phyloP scores from a whole-genome alignment of 306 rosid species.

The Oemleria cerasiformis region DNA sequence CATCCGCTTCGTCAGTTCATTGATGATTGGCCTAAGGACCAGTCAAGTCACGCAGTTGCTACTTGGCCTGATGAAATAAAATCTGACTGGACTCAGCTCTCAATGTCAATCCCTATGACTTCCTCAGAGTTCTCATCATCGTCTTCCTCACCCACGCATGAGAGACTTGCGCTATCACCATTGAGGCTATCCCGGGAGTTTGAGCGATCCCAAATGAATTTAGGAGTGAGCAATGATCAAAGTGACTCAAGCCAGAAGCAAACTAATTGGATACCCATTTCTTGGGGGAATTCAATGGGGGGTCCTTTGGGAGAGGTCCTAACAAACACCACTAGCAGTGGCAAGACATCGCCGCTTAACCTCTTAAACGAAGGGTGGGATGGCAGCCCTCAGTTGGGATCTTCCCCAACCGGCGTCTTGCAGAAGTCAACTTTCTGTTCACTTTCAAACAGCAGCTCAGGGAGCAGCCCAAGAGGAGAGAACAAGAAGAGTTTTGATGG shows the following conservation, averaged over 20 bases:
- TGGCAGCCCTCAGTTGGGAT: constrained; percentile 35
- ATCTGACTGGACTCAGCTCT: constrained; percentile 51
- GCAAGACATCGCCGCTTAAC: constrained; percentile 25
- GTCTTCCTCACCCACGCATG: constrained; percentile 37
- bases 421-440: constrained; percentile 47
- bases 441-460: constrained; percentile 51
- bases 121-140: constrained; percentile 42
- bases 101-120: constrained; percentile 46
- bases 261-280: constrained; percentile 27
- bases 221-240: constrained; percentile 23
- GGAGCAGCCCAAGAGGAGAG: constrained; percentile 38
- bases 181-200: constrained; percentile 38
- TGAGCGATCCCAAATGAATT: constrained; percentile 34
- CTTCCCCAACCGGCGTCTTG: constrained; percentile 50
- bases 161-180: constrained; percentile 35
- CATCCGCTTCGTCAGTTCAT: constrained; percentile 40
- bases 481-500: constrained; percentile 16
- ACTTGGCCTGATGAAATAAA: constrained; percentile 45
- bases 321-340: constrained; percentile 25
- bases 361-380: constrained; percentile 46
- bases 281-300: constrained; percentile 44
- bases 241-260: constrained; percentile 18
- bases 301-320: constrained; percentile 60
- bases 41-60: constrained; percentile 29
- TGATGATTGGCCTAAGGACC: constrained; percentile 44